Evolutionary conservation across 2,329 filamentous ascomycete genomes (phyloP).

Genomic region (Colletotrichum orbiculare): DNA sequence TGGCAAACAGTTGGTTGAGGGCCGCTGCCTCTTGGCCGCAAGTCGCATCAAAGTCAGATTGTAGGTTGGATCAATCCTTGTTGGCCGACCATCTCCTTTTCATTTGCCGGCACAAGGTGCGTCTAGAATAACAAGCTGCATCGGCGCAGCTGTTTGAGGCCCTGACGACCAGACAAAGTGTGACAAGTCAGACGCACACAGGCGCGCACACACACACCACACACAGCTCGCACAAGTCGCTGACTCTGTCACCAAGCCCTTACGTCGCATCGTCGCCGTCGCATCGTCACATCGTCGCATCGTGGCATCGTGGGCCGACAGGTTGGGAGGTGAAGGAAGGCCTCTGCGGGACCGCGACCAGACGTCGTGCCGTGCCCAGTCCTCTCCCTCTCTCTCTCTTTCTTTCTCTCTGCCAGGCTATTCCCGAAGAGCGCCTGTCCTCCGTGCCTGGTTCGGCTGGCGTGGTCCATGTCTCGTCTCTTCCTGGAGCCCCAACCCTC

Average conservation of each 20-base stretch:
- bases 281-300: too few relatives aligned
- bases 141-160: conserved; percentile 30
- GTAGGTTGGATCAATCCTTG: neutral
- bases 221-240: conserved; percentile 32
- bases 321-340: conserved; percentile 1
- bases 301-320: conserved; percentile 21
- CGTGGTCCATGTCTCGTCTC: conserved; percentile 30
- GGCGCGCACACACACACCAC: conserved; percentile 31
- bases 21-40: neutral
- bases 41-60: too few relatives aligned
- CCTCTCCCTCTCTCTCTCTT: too few relatives aligned
- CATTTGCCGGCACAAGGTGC: conserved; percentile 28
- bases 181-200: conserved; percentile 36
- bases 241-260: conserved; percentile 31
- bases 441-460: conserved; percentile 19
- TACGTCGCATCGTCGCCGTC: conserved; percentile 5
- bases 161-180: conserved; percentile 19
- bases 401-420: neutral
- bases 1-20: conserved; percentile 35
- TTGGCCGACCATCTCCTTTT: conserved; percentile 26
- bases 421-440: conserved; percentile 32
- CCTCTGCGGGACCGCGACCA: conserved; percentile 26
- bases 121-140: conserved; percentile 10
- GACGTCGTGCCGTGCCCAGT: conserved; percentile 21
- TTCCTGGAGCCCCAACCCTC: conserved; percentile 25